phyloP scores from a whole-genome alignment of 768 basidiomycete species.

The Collybia sp. region DNA sequence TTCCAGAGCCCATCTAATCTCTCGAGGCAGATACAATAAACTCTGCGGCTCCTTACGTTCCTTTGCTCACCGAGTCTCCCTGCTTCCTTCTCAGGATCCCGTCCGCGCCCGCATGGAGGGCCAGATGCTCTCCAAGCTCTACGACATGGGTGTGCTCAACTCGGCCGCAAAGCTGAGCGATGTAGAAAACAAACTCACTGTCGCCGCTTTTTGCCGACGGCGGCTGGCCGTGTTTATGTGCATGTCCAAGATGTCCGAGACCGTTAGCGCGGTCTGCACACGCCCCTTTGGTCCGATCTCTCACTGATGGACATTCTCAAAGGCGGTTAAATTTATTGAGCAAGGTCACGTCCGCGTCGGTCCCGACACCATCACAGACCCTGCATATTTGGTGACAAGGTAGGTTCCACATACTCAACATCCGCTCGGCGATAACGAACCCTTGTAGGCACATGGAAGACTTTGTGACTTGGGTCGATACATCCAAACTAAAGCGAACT shows the following conservation, averaged over 20 bases:
- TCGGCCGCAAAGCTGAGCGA: slow-evolving; percentile 87
- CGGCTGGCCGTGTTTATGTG: slow-evolving; percentile 91
- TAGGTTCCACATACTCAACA: slow-evolving; percentile 19
- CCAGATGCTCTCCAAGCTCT: slow-evolving; percentile 88
- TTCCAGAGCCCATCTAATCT: not conserved
- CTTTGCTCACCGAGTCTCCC: slow-evolving; percentile 80
- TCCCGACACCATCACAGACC: slow-evolving; percentile 93
- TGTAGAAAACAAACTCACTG: slow-evolving; percentile 94
- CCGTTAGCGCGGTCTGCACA: slow-evolving; percentile 81
- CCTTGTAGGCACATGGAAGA: slow-evolving; percentile 88
- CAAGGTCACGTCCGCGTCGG: slow-evolving; percentile 98
- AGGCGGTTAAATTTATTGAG: slow-evolving; percentile 97
- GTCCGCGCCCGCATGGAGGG: slow-evolving; percentile 81
- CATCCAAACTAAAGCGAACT: slow-evolving; percentile 93
- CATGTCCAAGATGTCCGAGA: slow-evolving; percentile 91
- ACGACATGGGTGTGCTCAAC: slow-evolving; percentile 94
- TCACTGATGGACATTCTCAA: slow-evolving; percentile 6
- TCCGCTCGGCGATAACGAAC: slow-evolving; percentile 1
- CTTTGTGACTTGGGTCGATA: slow-evolving; percentile 99
- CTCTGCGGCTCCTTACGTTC: slow-evolving; percentile 84
- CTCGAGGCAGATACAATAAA: slow-evolving; percentile 76
- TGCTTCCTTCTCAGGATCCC: slow-evolving; percentile 86
- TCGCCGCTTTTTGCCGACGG: slow-evolving; percentile 89
- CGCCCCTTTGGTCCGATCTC: slow-evolving; percentile 2
- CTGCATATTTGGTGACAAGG: slow-evolving; percentile 93